These are phyloP conservation scores for Metschnikowia matae DNA, from an alignment of 805 yeast species.

Conservation along the genomic window DNA sequence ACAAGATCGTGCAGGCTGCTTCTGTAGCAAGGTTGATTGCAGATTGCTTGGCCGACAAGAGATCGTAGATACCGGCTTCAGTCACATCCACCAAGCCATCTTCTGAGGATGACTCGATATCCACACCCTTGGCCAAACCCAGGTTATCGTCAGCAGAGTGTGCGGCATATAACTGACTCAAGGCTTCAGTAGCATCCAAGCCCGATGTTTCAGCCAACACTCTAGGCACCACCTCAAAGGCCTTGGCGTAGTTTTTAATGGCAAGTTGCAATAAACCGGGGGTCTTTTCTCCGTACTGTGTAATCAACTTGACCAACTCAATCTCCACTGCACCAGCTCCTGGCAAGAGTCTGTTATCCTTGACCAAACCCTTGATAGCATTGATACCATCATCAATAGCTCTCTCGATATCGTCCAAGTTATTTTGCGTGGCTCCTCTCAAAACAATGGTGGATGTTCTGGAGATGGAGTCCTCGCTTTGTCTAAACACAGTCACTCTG, in stretches of 20 bases:
- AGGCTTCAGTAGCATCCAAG: conserved; percentile 80
- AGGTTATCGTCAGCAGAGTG: conserved; percentile 50
- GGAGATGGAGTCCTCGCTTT: conserved; percentile 56
- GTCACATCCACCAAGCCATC: conserved; percentile 69
- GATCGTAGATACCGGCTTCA: conserved; percentile 69
- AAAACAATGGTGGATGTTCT: conserved; percentile 86
- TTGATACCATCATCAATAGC: conserved; percentile 97
- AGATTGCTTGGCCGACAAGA: conserved; percentile 72
- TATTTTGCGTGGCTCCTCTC: conserved; percentile 95
- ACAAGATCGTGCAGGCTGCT: conserved; percentile 84
- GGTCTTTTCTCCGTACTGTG: conserved; percentile 85
- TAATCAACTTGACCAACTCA: conserved; percentile 74
- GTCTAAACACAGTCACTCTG: conserved; percentile 90
- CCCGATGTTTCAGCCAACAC: conserved; percentile 94
- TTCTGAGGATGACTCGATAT: conserved; percentile 56
- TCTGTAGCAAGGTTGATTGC: conserved; percentile 94
- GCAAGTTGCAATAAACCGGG: conserved; percentile 93
- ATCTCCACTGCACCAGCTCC: conserved; percentile 97
- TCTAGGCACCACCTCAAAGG: conserved; percentile 92
- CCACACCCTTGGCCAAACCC: conserved; percentile 71
- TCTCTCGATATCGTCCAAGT: conserved; percentile 90
- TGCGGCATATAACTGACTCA: conserved; percentile 85
- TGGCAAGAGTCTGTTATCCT: conserved; percentile 73
- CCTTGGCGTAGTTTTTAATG: conserved; percentile 88
- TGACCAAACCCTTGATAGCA: conserved; percentile 82